phyloP scores from a whole-genome alignment of 495 filamentous ascomycete species.

The Neurospora tetrasperma region DNA sequence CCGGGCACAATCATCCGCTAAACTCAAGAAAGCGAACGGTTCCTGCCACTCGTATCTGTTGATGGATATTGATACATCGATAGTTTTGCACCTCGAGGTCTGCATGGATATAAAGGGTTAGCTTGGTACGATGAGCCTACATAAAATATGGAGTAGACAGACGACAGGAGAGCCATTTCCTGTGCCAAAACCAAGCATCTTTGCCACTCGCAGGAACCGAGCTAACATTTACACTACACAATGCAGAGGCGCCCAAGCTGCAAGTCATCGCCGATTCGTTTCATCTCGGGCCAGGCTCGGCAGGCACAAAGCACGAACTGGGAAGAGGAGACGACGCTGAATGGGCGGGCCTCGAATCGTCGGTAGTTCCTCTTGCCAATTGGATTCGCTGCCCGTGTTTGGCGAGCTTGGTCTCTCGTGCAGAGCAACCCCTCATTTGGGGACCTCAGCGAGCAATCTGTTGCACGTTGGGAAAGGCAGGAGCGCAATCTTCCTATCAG shows the following conservation, averaged over 20 bases:
- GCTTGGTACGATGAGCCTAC: too few species aligned
- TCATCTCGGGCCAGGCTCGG: neutral
- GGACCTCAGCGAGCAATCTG: neutral
- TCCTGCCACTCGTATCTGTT: neutral
- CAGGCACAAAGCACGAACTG: neutral
- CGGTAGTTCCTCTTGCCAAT: neutral
- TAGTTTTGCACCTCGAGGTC: too few species aligned
- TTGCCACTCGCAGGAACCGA: too few species aligned
- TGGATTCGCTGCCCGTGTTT: neutral
- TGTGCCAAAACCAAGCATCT: too few species aligned
- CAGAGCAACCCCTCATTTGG: neutral
- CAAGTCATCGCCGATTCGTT: neutral
- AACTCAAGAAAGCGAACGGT: neutral
- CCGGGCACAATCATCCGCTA: neutral
- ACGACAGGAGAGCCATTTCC: too few species aligned
- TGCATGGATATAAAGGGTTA: too few species aligned
- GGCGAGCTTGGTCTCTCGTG: neutral
- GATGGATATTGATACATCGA: neutral
- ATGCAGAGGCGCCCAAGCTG: neutral
- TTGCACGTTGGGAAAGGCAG: neutral
- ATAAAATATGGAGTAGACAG: too few species aligned
- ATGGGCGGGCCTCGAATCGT: neutral
- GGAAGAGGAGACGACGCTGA: neutral
- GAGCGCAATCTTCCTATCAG: neutral
- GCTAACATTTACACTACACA: too few species aligned